Percentiles rank a stretch among this genome's conserved stretches.
phyloP scores from a whole-genome alignment of 108 stramenopile species.

The Chaetoceros tenuissimus region DNA sequence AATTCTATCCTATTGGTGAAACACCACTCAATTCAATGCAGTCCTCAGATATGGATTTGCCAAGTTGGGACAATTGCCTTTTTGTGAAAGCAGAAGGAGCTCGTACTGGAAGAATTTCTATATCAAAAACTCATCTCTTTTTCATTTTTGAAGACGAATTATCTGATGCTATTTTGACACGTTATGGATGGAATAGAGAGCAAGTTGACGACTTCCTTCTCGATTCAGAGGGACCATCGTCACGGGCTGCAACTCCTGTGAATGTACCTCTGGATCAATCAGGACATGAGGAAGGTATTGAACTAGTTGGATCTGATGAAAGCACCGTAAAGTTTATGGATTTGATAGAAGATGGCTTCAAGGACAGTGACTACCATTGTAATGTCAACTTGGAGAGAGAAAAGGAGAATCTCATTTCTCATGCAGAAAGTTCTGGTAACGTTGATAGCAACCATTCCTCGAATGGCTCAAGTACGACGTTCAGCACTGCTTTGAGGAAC shows the following conservation, averaged over 20 bases:
- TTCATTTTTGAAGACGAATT: conserved; percentile 2
- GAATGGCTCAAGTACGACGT: no score
- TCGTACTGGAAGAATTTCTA: background rate
- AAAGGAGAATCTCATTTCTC: no score
- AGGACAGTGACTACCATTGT: background rate
- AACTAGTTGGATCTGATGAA: background rate
- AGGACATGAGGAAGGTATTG: background rate
- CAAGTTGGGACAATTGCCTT: background rate
- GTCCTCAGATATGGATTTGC: background rate
- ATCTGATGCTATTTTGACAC: background rate
- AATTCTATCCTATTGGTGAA: background rate
- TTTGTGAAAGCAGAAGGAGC: conserved; percentile 2
- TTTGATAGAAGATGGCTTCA: background rate
- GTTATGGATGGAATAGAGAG: background rate
- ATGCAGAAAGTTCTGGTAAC: no score
- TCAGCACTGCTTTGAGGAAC: no score
- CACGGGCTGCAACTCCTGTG: background rate
- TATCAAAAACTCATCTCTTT: background rate
- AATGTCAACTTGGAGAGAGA: background rate
- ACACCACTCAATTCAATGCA: background rate
- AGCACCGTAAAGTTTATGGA: background rate
- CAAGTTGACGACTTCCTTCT: background rate
- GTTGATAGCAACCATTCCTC: no score
- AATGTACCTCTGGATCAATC: background rate
- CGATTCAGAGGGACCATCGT: background rate